Evolutionary conservation across 2,329 filamentous ascomycete genomes (phyloP), one percentile per base, ranked within the genome.

Genomic region (Grosmannia clavigera): DNA sequence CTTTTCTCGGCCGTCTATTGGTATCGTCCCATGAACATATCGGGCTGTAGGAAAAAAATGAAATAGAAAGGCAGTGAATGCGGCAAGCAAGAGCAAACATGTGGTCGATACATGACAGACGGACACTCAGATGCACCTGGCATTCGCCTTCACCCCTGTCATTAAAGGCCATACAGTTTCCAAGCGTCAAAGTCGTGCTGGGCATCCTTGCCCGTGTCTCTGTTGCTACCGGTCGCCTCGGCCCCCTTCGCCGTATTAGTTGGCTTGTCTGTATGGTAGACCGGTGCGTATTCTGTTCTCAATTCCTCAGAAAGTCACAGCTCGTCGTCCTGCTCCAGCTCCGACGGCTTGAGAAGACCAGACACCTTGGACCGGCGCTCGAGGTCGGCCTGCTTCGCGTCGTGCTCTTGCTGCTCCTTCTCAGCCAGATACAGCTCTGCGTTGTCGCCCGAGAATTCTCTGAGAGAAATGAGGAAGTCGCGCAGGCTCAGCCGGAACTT

Each of bases 361-460:
- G 94, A 92, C 60, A 99, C 90, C 80, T 96, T 97, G 76, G 92
- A 89, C 64, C 90, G 85, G 66, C 92, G 87, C 74, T 96, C 90
- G 68, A 92, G 86, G 72, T 99, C 95, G 27, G 90, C 88, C 56
- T 87, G 85, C 72, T 92, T 90, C 55, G 88, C 89, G 67, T 92
- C 89, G 65, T 84, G 85, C 63, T 92, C 87, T 64, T 91, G 90
- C 72, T 95, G 88, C 74, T 99, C 94, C 73, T 95, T 91, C 73
- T 99, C 94, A 61, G 96, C 92, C 4, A 88, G 85, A 73, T 88
- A 99, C 11, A 99, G 81, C 70, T 99, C 94, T 1, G 92, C 84
- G 68, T 97, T 96, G 74, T 99, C 94, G 58, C 90, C 94, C 0
- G 90, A 86, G 64, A 97, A 99, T 74, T 99, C 95, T 76, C 96